A percentile compares a stretch with the other conserved stretches of the same genome.
These are phyloP conservation scores for Rhodotorula mucilaginosa DNA, from an alignment of 1,284 basidiomycete species.

Conservation along the genomic window DNA sequence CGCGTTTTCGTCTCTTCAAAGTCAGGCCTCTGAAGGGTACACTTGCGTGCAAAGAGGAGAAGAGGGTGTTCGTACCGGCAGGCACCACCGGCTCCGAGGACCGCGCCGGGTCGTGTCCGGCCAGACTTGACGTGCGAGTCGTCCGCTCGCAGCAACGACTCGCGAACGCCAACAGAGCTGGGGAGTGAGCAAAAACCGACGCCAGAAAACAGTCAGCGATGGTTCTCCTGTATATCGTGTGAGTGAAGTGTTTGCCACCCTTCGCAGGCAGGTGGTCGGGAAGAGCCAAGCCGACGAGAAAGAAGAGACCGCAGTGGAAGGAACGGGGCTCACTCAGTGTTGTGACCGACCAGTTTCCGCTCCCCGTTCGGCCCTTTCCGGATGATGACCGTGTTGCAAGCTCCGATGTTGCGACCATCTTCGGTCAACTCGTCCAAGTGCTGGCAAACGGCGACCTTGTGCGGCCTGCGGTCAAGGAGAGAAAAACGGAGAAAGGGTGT, in stretches of 20 bases:
- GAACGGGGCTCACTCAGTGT: conserved; percentile 7
- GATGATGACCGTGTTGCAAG: conserved; percentile 41
- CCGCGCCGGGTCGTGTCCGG: conserved; percentile 35
- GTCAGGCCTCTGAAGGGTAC: not conserved
- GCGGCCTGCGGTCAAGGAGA: conserved; percentile 13
- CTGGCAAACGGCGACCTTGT: conserved; percentile 41
- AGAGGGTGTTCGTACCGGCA: conserved; percentile 25
- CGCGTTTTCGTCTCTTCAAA: no score
- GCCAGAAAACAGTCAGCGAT: not conserved
- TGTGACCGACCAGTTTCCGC: conserved; percentile 26
- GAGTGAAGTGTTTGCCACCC: conserved; percentile 26
- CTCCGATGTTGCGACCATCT: conserved; percentile 39
- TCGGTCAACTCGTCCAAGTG: conserved; percentile 38
- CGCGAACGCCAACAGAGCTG: conserved; percentile 39
- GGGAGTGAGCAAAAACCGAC: not conserved
- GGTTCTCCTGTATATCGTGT: not conserved
- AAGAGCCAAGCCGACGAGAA: not conserved
- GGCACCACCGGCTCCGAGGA: conserved; percentile 42
- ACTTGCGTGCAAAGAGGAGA: no score
- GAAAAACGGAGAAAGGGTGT: not conserved
- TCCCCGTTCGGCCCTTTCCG: conserved; percentile 33
- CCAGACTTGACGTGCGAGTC: conserved; percentile 35
- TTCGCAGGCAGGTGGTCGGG: not conserved
- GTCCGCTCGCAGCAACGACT: conserved; percentile 34
- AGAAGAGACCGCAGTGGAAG: not conserved